Evolutionary conservation across 768 basidiomycete genomes (phyloP).

Genomic region (Hortiboletus flavorubellus): DNA sequence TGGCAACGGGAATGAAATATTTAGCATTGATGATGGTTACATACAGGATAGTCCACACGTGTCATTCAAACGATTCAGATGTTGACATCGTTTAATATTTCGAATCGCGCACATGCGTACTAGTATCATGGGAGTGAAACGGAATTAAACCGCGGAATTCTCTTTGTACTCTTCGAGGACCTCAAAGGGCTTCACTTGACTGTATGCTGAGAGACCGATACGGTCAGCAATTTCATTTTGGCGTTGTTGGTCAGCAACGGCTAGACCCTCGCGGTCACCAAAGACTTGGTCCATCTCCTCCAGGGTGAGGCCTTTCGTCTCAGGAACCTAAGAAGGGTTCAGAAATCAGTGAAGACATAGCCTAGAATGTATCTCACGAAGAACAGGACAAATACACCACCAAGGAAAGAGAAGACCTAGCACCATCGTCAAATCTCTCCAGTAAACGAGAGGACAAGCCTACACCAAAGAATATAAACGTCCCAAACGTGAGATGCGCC

Average conservation of each 20-base stretch:
- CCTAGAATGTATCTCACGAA: conserved; percentile 40
- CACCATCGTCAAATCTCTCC: not conserved
- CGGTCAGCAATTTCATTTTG: conserved; percentile 52
- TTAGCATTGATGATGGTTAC: not conserved
- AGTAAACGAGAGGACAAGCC: conserved; percentile 15
- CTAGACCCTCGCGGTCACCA: conserved; percentile 52
- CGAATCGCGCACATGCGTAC: not conserved
- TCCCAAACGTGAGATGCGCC: conserved; percentile 59
- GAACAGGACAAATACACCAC: conserved; percentile 63
- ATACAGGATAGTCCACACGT: not conserved
- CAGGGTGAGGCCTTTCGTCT: conserved; percentile 67
- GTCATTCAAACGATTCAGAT: not conserved
- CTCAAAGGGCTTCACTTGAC: conserved; percentile 11
- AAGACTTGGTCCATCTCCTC: conserved; percentile 80
- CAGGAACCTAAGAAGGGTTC: conserved; percentile 46
- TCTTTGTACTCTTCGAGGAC: conserved; percentile 10
- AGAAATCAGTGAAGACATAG: not conserved
- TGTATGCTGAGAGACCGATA: conserved; percentile 53
- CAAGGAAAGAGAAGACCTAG: conserved; percentile 62
- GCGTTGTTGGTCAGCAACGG: conserved; percentile 51
- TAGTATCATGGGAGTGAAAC: not conserved
- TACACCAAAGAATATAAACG: conserved; percentile 76
- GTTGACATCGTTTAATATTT: not conserved
- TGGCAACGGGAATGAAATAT: too few species aligned
- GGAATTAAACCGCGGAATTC: not conserved